These are phyloP conservation scores for Arabidopsis lyrata DNA, from an alignment of 441 rosid species.

Conservation along the genomic window DNA sequence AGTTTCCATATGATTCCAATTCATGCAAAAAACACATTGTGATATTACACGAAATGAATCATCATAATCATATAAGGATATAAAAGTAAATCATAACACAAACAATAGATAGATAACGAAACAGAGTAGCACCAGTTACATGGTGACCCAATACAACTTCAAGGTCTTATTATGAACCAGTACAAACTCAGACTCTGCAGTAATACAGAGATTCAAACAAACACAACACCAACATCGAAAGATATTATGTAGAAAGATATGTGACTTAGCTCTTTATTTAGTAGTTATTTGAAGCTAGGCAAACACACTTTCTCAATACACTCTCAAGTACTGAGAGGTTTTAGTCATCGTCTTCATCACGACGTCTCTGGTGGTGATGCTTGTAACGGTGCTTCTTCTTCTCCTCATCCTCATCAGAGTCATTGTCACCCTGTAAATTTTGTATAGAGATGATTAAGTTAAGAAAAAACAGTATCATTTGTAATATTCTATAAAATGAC, in stretches of 20 bases:
- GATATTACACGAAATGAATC: not conserved
- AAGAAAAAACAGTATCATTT: not conserved
- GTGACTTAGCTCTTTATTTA: constrained; percentile 42
- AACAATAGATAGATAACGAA: not conserved
- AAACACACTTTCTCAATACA: constrained; percentile 27
- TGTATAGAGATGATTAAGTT: not conserved
- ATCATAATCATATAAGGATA: not conserved
- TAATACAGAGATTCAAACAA: constrained; percentile 30
- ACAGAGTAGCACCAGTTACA: constrained; percentile 36
- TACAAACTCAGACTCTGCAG: constrained; percentile 23
- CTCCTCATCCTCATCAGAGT: constrained; percentile 69
- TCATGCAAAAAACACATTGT: not conserved
- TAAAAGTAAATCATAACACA: not conserved
- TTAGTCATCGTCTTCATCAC: constrained; percentile 63
- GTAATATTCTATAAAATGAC: not conserved
- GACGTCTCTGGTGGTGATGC: constrained; percentile 62
- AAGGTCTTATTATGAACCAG: constrained; percentile 37
- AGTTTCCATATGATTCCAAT: not conserved
- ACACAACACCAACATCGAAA: constrained; percentile 22
- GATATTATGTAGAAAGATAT: constrained; percentile 18
- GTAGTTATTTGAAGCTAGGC: constrained; percentile 35
- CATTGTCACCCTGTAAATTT: constrained; percentile 62
- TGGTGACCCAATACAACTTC: constrained; percentile 31
- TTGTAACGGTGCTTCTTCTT: constrained; percentile 53
- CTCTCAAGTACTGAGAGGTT: constrained; percentile 11